These are phyloP conservation scores for Ajuga reptans DNA, from an alignment of 305 asterid genomes.

Conservation along the genomic window DNA sequence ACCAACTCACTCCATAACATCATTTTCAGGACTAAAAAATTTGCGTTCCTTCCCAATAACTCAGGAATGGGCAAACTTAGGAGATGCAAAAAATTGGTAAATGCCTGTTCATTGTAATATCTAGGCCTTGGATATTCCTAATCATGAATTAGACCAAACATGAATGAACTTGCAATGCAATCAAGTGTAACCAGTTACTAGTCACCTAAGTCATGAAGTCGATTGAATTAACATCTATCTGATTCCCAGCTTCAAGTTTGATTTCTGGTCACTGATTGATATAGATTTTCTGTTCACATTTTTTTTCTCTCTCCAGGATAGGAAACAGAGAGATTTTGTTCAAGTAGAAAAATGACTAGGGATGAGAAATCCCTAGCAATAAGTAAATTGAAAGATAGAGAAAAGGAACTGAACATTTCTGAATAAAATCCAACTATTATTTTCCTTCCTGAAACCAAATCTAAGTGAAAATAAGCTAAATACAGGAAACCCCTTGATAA, in stretches of 20 bases:
- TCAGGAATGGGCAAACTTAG: neutral
- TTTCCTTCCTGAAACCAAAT: neutral
- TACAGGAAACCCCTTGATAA: too few species aligned
- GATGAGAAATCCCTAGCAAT: too few species aligned
- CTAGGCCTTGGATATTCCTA: neutral
- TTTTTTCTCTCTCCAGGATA: too few species aligned
- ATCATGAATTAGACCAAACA: constrained; percentile 1
- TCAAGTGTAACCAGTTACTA: neutral
- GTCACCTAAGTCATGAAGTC: neutral
- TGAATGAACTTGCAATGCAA: neutral
- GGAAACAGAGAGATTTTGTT: too few species aligned
- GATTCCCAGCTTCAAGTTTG: neutral
- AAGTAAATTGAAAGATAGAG: too few species aligned
- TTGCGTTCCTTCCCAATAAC: neutral
- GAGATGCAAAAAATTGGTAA: neutral
- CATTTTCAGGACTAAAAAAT: neutral
- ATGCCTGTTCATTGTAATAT: neutral
- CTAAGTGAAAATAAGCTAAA: neutral
- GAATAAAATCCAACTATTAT: neutral
- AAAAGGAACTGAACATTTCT: neutral
- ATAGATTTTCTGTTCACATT: neutral
- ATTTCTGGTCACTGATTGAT: neutral
- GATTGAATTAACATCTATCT: neutral
- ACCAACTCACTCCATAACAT: neutral
- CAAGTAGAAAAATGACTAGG: too few species aligned